A percentile compares a stretch with the other conserved stretches of the same genome.
Conservation (phyloP, 2,329 filamentous ascomycete genomes). For the Beauveria sp. region DNA sequence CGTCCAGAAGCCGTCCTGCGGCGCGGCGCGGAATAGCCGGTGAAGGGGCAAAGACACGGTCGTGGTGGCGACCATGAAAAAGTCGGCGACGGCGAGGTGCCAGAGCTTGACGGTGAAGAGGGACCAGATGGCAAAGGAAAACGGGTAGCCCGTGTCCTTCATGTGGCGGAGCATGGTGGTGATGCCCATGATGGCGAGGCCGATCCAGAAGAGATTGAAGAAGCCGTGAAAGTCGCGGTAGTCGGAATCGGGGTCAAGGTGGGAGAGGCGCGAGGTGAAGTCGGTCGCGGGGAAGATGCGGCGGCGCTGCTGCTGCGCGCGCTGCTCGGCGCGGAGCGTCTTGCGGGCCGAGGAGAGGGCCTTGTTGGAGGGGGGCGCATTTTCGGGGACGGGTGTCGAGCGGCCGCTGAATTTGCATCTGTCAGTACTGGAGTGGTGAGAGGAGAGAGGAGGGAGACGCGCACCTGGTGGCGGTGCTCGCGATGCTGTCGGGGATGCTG, state of each 20-base stretch:
- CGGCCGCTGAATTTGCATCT: slow-evolving; percentile 44
- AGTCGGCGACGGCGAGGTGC: slow-evolving; percentile 76
- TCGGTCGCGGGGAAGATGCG: slow-evolving; percentile 90
- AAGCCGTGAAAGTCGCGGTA: slow-evolving; percentile 95
- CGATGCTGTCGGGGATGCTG: slow-evolving; percentile 27
- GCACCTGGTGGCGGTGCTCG: slow-evolving; percentile 40
- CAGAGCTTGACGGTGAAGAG: slow-evolving; percentile 83
- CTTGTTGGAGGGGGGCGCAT: slow-evolving; percentile 88
- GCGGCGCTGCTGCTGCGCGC: slow-evolving; percentile 33
- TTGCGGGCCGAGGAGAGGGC: slow-evolving; percentile 79
- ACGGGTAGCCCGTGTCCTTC: slow-evolving; percentile 83
- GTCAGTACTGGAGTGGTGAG: neutral
- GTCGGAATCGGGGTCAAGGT: slow-evolving; percentile 88
- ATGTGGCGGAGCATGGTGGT: slow-evolving; percentile 89
- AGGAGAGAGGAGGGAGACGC: neutral
- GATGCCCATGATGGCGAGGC: slow-evolving; percentile 90
- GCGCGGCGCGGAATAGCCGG: slow-evolving; percentile 49
- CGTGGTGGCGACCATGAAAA: slow-evolving; percentile 75
- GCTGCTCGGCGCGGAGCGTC: slow-evolving; percentile 71
- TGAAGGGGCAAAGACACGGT: slow-evolving; percentile 68
- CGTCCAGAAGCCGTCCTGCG: slow-evolving; percentile 45
- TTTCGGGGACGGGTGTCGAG: slow-evolving; percentile 75
- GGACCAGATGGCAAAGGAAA: slow-evolving; percentile 80
- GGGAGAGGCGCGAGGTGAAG: slow-evolving; percentile 82
- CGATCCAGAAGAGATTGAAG: slow-evolving; percentile 98